Conservation (phyloP, 2,329 filamentous ascomycete species). For the Boeremia exigua region DNA sequence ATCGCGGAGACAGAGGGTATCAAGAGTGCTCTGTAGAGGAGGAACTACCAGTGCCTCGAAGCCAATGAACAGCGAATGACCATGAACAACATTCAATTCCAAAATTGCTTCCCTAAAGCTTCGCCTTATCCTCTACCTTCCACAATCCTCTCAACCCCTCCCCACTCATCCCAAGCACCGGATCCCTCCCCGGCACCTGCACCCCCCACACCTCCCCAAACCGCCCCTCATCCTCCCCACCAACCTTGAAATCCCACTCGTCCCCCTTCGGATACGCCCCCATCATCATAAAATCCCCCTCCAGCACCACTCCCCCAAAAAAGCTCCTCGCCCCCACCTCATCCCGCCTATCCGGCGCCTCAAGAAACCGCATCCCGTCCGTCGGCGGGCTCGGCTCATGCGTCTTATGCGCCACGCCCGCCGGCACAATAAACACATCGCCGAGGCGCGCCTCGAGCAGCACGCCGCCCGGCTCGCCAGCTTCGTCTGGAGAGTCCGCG, state of each 20-base stretch:
- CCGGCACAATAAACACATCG: conserved; percentile 66
- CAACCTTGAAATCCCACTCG: conserved; percentile 59
- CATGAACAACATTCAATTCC: background rate
- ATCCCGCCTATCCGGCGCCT: conserved; percentile 48
- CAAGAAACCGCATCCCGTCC: conserved; percentile 50
- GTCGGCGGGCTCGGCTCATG: conserved; percentile 50
- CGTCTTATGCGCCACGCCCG: conserved; percentile 63
- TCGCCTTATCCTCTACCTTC: background rate
- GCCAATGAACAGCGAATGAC: background rate
- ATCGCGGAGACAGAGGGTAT: conserved; percentile 55
- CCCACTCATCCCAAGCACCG: conserved; percentile 50
- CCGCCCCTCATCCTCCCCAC: conserved; percentile 52
- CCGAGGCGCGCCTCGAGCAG: conserved; percentile 57
- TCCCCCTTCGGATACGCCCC: conserved; percentile 61
- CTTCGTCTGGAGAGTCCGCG: conserved; percentile 28
- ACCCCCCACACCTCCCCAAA: conserved; percentile 57
- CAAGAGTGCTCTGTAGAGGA: conserved; percentile 13
- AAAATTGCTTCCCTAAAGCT: background rate
- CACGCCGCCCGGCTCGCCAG: conserved; percentile 56
- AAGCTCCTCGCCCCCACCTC: conserved; percentile 43
- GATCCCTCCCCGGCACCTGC: conserved; percentile 55
- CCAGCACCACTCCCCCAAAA: conserved; percentile 46
- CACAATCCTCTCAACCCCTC: conserved; percentile 7
- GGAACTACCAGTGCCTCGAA: background rate
- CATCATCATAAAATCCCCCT: conserved; percentile 61